Percentiles rank a stretch among this genome's conserved stretches.
These are phyloP conservation scores for Warburgia ugandensis DNA, from an alignment of 164 flowering plant species.

Conservation along the genomic window DNA sequence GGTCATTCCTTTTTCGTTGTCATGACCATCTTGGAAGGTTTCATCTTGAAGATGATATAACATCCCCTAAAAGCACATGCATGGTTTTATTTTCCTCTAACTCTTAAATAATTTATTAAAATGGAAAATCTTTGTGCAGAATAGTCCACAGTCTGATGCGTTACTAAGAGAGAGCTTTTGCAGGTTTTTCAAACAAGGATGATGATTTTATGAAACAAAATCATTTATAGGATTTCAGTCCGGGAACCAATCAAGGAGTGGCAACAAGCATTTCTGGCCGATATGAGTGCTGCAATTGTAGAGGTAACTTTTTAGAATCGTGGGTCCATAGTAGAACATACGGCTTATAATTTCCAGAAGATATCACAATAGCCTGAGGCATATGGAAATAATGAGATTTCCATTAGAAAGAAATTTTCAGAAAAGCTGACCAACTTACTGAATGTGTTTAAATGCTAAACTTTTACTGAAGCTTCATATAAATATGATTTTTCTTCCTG, in stretches of 20 bases:
- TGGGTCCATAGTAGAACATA: slow-evolving; percentile 1
- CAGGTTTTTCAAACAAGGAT: slow-evolving; percentile 6
- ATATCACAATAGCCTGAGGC: slow-evolving; percentile 1
- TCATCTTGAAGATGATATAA: too few species aligned
- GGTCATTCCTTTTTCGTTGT: too few species aligned
- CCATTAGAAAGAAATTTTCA: not conserved
- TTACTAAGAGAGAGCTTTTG: slow-evolving; percentile 1
- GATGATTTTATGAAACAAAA: slow-evolving; percentile 1
- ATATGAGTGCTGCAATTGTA: slow-evolving; percentile 4
- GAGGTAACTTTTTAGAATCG: slow-evolving; percentile 4
- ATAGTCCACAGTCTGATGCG: not conserved
- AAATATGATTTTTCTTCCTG: too few species aligned
- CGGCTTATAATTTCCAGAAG: not conserved
- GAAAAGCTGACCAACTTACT: not conserved
- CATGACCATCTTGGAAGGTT: too few species aligned
- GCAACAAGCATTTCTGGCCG: not conserved
- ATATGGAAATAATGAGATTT: not conserved
- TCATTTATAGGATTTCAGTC: slow-evolving; percentile 4
- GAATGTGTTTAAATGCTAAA: not conserved
- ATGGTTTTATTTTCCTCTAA: too few species aligned
- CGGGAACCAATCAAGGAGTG: not conserved
- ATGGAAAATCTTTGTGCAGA: too few species aligned
- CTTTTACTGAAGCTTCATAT: too few species aligned
- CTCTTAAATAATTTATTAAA: too few species aligned
- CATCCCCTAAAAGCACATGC: too few species aligned